phyloP scores from a whole-genome alignment of 2,329 filamentous ascomycete species.

The Ophiostoma sp. region DNA sequence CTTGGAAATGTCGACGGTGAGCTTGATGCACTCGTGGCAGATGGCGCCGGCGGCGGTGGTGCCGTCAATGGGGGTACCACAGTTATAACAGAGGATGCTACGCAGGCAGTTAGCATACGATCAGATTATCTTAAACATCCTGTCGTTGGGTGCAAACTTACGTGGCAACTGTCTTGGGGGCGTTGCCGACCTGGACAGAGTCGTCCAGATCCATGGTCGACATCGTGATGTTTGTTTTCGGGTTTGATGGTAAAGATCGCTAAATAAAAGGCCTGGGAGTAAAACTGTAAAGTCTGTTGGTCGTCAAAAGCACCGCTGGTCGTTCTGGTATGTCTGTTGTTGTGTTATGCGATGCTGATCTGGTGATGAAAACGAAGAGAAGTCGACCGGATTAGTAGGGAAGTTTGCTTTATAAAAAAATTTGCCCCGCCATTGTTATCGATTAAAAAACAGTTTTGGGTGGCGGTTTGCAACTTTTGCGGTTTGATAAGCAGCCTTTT shows the following conservation, averaged over 20 bases:
- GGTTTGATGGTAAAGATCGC: not conserved
- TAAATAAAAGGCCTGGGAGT: not conserved
- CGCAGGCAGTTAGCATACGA: constrained; percentile 24
- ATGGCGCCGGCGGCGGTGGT: constrained; percentile 82
- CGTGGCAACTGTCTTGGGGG: constrained; percentile 37
- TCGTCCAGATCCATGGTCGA: constrained; percentile 39
- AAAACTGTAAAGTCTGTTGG: not conserved
- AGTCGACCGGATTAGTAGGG: not conserved
- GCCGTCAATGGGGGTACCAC: constrained; percentile 92
- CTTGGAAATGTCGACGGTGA: constrained; percentile 88
- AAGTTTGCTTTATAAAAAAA: constrained; percentile 26
- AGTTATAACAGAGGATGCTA: constrained; percentile 98
- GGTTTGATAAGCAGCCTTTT: constrained; percentile 26
- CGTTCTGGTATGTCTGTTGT: not conserved
- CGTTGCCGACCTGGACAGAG: constrained; percentile 33
- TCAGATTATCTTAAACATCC: not conserved
- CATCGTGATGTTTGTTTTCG: constrained; percentile 23
- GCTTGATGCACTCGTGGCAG: constrained; percentile 94
- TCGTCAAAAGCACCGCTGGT: not conserved
- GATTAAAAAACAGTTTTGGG: constrained; percentile 15
- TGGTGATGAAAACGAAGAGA: not conserved
- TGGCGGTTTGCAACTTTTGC: constrained; percentile 9
- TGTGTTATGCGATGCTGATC: not conserved
- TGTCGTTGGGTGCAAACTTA: constrained; percentile 28
- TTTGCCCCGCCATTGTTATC: constrained; percentile 27